Evolutionary conservation across 2,329 filamentous ascomycete species (phyloP), one percentile per base, ranked within the genome.

Genomic region (Xylariaceae sp.): DNA sequence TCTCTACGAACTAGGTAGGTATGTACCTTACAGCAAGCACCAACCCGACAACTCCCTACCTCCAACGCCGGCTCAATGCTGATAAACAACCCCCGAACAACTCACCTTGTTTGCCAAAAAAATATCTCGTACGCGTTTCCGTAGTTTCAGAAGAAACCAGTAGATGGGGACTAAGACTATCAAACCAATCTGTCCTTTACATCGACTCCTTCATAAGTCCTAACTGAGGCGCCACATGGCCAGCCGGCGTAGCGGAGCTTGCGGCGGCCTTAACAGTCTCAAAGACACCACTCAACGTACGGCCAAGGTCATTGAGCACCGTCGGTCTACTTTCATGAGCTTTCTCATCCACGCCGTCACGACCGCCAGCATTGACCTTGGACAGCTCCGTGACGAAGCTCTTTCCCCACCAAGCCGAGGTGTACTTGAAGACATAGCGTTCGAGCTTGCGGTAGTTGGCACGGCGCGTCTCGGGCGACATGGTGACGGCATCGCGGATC

Each of bases 391-490:
- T 84, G 54, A 97, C 92, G 72, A 97, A 97, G 65, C 88, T 92
- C 73, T 92, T 85, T 30, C 93, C 93, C 93, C 93, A 97, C 88
- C 94, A 97, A 8, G 92, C 89, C 73, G 90, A 95, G 1, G 94
- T 99, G 77, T 97, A 97, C 78, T 96, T 97, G 76, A 92, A 93
- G 61, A 97, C 91, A 72, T 97, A 97, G 76, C 90, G 90, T 72
- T 94, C 89, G 60, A 99, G 80, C 75, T 97, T 97, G 72, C 88
- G 85, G 77, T 90, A 97, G 75, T 97, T 97, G 59, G 87, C 80
- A 61, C 88, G 86, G 56, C 92, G 86, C 76, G 94, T 89, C 75
- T 96, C 92, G 15, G 92, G 86, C 56, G 88, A 88, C 91, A 97
- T 97, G 57, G 92, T 96, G 49, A 97, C 92, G n/a, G 93, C 91